These are phyloP conservation scores for Athelia psychrophila DNA, from an alignment of 1,284 basidiomycete species.

Conservation along the genomic window DNA sequence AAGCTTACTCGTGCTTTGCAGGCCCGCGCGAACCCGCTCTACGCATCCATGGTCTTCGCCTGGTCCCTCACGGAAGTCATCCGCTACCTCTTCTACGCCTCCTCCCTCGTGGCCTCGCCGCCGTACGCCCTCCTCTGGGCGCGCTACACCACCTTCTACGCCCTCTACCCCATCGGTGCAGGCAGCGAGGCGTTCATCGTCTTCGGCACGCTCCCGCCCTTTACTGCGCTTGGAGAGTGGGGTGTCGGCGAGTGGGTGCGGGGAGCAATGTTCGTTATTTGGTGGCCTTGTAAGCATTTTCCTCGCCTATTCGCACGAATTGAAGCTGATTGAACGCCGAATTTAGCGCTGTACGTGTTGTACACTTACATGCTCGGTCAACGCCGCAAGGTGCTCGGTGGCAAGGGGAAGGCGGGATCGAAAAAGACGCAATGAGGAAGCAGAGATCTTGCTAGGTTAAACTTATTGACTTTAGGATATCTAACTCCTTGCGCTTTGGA, in stretches of 20 bases:
- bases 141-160: slow-evolving; percentile 91
- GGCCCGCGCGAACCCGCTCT: slow-evolving; percentile 78
- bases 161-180: slow-evolving; percentile 92
- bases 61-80: slow-evolving; percentile 94
- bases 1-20: slow-evolving; percentile 24
- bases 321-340: too few species aligned
- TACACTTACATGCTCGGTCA: slow-evolving; percentile 90
- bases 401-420: neutral
- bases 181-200: slow-evolving; percentile 87
- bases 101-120: slow-evolving; percentile 55
- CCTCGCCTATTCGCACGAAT: too few species aligned
- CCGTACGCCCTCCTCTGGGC: slow-evolving; percentile 54
- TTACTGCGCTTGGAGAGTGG: slow-evolving; percentile 40
- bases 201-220: slow-evolving; percentile 70
- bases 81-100: slow-evolving; percentile 90
- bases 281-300: too few species aligned
- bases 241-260: slow-evolving; percentile 54
- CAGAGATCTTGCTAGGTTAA: too few species aligned
- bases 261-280: slow-evolving; percentile 70
- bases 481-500: too few species aligned
- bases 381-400: slow-evolving; percentile 72
- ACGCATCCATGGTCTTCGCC: slow-evolving; percentile 89
- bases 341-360: slow-evolving; percentile 81
- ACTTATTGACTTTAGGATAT: too few species aligned
- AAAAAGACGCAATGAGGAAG: neutral